Conservation (phyloP, 495 filamentous ascomycete species). For the Pyrenula aspistea region DNA sequence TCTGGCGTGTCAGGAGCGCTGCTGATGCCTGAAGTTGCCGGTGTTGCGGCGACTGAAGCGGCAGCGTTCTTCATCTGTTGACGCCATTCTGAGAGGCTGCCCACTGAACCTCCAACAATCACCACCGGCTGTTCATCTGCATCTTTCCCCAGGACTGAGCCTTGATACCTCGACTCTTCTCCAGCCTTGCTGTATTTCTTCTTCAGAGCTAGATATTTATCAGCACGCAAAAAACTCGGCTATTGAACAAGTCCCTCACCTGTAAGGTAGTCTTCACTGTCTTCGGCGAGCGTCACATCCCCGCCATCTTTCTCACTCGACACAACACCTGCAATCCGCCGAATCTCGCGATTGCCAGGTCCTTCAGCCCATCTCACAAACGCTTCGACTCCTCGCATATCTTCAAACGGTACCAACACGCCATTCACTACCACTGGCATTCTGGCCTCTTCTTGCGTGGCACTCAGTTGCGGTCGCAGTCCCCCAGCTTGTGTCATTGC, state of each 20-base stretch:
- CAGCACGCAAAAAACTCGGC: neutral
- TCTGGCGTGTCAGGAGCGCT: neutral
- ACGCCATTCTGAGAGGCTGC: constrained; percentile 56
- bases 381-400: constrained; percentile 57
- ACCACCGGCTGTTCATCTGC: constrained; percentile 53
- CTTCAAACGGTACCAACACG: constrained; percentile 30
- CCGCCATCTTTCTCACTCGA: constrained; percentile 22
- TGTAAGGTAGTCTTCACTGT: constrained; percentile 63
- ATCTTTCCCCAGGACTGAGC: constrained; percentile 62
- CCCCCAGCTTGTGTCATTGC: constrained; percentile 67
- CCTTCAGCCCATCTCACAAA: constrained; percentile 68
- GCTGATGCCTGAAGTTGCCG: neutral
- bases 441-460: constrained; percentile 44
- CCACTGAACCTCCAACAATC: constrained; percentile 59
- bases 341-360: constrained; percentile 56
- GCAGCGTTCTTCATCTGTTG: neutral
- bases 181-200: constrained; percentile 76
- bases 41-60: neutral
- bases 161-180: constrained; percentile 68
- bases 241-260: constrained; percentile 22
- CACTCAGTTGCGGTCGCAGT: constrained; percentile 46
- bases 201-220: constrained; percentile 43
- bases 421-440: constrained; percentile 17
- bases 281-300: constrained; percentile 33
- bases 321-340: constrained; percentile 48